Base-by-base conservation (phyloP, 805 yeast species). In the Lachancea sp. region DNA sequence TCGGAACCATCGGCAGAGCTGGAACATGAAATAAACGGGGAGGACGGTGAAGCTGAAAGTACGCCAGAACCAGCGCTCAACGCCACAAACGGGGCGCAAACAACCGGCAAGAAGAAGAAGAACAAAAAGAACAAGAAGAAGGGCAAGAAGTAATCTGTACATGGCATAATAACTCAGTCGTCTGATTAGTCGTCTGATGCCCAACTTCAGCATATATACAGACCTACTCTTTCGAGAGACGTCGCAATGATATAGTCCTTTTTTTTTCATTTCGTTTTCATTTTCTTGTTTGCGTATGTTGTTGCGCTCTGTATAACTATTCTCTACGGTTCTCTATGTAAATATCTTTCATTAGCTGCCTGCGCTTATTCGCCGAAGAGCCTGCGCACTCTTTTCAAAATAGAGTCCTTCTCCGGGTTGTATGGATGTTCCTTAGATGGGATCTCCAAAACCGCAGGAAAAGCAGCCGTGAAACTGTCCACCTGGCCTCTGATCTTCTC, bases 381-480 rank as follows among this genome's bases (percentile, higher is more conserved):
- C 63, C 96, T 81, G 72, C 95, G 84, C 29, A 93, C 99, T 65
- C 95, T 85, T 69, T 91, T 82, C 67, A 93, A 75, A 34, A 93
- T 89, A 17, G 95, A 84, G 67, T 93, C 99, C 79, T 91, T 93
- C 65, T 91, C 98, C 17, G 99, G 99, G 65, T 93, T 95, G 65
- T 93, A 93, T 18, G 99, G 98, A 65, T 93, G 98, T 62, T 93
- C 99, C 71, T 93, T 93, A 13, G 97, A 88, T 22, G 99, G 99
- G 50, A 93, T 93, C 69, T 93, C 99, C 60, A 93, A 73, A 39
- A 93, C 79, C 2, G 99, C 97, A 8, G 99, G 99, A 68, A 93
- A 93, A 10, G 99, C 95, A 52, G 81, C 79, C 15, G 95, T 80
- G 68, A 77, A 93, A 39, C 78, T 74, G 58, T 93, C 99, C 38